Base-by-base conservation (phyloP, 2,329 filamentous ascomycete genomes). In the Laburnicola sp. region DNA sequence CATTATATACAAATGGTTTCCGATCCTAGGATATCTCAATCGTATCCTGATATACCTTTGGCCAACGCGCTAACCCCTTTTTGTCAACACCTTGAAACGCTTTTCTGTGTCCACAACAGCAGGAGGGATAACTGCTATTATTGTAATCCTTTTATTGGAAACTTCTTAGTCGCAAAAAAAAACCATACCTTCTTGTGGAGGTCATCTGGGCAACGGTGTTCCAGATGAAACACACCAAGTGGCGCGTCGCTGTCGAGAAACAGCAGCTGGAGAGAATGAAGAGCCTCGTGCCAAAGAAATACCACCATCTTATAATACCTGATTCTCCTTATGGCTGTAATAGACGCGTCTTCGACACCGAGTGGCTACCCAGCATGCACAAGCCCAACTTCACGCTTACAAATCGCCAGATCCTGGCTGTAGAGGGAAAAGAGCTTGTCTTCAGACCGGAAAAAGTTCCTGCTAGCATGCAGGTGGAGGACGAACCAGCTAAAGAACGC, bases 271-370 rank as follows among this genome's bases (percentile, higher is more conserved):
- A 31, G 28, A 23, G 30, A 10, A 53, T 41, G 35, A 23, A 22
- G 21, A 30, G 34, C 2, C 41, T 43, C 8, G 39, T 43, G 22
- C 51, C 51, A 10, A 37, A 53, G 41, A 57, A 60, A 36, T 62
- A 62, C 26, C 51, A 56, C 31, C 45, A 56, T n/a, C 39, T 60
- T 11, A 51, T 62, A 25, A 51, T 50, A 6, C 59, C 59, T 1
- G 49, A 56, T 16, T 66, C 59, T 50, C 57, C 54, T 5, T 45
- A 63, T 22, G 67, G 66, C 7, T 71, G 68, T 51, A 71, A 71
- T 36, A 54, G 68, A 11, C 56, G 65, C 3, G 65, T 70, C 43
- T 68, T 68, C 34, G 65, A 68, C 48, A 58, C 58, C 1, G 55
- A 50, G 6, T 62, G 38, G 34, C 39, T 53, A 4, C n/a, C 16